These are phyloP conservation scores for Cardiospermum halicacabum DNA, from an alignment of 345 rosid species.

Conservation along the genomic window DNA sequence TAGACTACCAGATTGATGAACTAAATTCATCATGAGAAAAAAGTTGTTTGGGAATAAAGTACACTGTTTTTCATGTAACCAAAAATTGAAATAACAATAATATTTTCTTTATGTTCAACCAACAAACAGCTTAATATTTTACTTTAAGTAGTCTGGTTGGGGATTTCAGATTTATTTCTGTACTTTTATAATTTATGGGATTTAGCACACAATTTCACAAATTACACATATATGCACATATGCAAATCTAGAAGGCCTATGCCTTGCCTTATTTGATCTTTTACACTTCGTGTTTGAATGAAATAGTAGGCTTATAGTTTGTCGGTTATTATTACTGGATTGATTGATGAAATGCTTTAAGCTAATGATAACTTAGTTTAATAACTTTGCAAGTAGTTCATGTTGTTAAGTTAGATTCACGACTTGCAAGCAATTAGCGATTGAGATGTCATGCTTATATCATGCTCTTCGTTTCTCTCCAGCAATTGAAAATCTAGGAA, in stretches of 20 bases:
- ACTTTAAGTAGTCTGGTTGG: neutral
- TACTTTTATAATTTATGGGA: neutral
- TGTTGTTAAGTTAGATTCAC: constrained; percentile 90
- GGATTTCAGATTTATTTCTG: neutral
- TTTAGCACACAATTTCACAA: neutral
- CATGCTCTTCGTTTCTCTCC: constrained; percentile 72
- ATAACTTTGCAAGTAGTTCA: constrained; percentile 62
- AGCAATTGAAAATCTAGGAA: constrained; percentile 69
- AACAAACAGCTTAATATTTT: neutral
- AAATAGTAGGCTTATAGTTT: neutral
- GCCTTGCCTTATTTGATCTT: neutral
- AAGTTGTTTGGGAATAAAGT: neutral
- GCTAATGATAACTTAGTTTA: constrained; percentile 2
- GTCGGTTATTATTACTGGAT: neutral
- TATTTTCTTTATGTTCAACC: neutral
- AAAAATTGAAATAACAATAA: neutral
- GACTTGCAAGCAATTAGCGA: constrained; percentile 88
- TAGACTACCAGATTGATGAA: neutral
- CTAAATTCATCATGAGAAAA: too few species aligned
- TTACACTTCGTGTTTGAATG: neutral
- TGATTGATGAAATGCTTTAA: neutral
- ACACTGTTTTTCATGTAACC: neutral
- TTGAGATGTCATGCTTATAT: constrained; percentile 91
- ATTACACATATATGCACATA: neutral
- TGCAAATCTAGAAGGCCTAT: neutral